Evolutionary conservation across 495 filamentous ascomycete genomes (phyloP).

Genomic region (Penicillium herquei): DNA sequence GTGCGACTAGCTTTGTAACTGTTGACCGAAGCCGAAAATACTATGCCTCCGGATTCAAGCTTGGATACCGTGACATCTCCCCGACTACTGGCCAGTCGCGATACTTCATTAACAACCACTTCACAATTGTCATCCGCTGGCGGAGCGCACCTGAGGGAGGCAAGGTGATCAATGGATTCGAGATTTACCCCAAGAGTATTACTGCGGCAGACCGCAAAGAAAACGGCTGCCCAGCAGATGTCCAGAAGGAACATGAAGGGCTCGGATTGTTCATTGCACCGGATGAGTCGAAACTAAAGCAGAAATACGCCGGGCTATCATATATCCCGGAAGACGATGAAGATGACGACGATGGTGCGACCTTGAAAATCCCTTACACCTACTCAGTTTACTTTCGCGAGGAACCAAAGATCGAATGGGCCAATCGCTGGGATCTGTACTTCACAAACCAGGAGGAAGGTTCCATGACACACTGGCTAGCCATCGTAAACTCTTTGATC

Average conservation of each 20-base stretch:
- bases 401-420: slow-evolving; percentile 80
- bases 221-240: slow-evolving; percentile 64
- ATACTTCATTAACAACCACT: slow-evolving; percentile 88
- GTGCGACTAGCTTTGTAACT: slow-evolving; percentile 89
- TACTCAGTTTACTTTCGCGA: slow-evolving; percentile 94
- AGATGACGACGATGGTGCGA: slow-evolving; percentile 65
- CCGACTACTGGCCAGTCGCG: slow-evolving; percentile 58
- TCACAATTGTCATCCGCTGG: slow-evolving; percentile 84
- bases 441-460: slow-evolving; percentile 90
- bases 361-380: slow-evolving; percentile 78
- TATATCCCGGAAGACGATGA: slow-evolving; percentile 56
- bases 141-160: slow-evolving; percentile 71
- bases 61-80: slow-evolving; percentile 74
- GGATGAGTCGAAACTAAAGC: slow-evolving; percentile 55
- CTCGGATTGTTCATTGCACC: slow-evolving; percentile 68
- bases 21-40: slow-evolving; percentile 86
- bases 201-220: slow-evolving; percentile 57
- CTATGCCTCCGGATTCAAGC: slow-evolving; percentile 93
- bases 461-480: slow-evolving; percentile 85
- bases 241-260: slow-evolving; percentile 58
- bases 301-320: slow-evolving; percentile 58
- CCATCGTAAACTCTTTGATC: slow-evolving; percentile 86
- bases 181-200: slow-evolving; percentile 89
- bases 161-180: slow-evolving; percentile 87
- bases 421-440: slow-evolving; percentile 86